Evolutionary conservation across 1,284 basidiomycete genomes (phyloP), one percentile per base, ranked within the genome.

Genomic region (Leccinum subrobustum): DNA sequence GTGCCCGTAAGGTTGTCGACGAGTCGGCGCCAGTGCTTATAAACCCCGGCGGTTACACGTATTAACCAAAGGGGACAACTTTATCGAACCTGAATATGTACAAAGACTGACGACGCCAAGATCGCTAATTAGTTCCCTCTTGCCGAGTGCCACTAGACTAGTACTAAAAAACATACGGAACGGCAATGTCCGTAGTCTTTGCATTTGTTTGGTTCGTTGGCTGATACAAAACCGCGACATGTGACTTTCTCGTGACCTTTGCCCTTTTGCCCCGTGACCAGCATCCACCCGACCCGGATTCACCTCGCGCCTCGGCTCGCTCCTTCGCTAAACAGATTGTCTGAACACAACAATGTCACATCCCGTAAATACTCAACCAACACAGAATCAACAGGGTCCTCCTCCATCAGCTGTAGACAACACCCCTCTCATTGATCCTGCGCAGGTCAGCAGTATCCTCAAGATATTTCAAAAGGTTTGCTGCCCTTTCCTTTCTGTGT

Each of bases 161-260:
- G 8, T 29, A 31, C 25, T 25, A 33, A 33, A 33, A 33, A 33
- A 33, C 31, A 33, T 33, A 33, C 27, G 14, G 31, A 9, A 11
- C 42, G 58, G 58, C 31, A 27, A 29, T 33, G 11, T 20, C 52
- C 51, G 51, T 20, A 16, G 5, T 51, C 63, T 73, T 73, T 73
- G 70, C 50, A 27, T 58, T 3, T 73, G 52, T 75, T 73, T 75
- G 73, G 66, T 60, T 51, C 56, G 11, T 14, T 2, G 18, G 51
- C 57, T 56, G 58, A 71, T 29, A 72, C 71, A 75, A 70, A 73
- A 73, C 50, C 7, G 60, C 69, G 62, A 63, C 71, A 73, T 73
- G 71, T 73, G 71, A 73, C 71, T 75, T 75, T 72, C 74, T 44
- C 71, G 71, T 73, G 71, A 73, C 71, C 60, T 29, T 73, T 33